A percentile compares a stretch with the other conserved stretches of the same genome.
phyloP scores from a whole-genome alignment of 2,329 filamentous ascomycete genomes.

The Fusarium floridanum region DNA sequence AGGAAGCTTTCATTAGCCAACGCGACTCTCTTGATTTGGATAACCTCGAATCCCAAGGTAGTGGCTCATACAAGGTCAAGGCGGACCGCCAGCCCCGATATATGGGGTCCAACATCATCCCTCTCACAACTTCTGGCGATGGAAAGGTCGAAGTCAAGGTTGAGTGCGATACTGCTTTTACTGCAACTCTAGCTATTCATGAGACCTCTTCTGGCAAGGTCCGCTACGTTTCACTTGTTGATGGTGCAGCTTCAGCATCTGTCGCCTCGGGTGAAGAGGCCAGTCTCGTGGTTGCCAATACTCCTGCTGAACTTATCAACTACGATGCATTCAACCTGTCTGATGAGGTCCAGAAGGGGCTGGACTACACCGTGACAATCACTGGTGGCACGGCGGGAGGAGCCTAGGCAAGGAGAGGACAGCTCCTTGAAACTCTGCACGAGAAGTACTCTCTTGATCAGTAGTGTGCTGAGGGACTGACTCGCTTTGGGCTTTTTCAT shows the following conservation, averaged over 20 bases:
- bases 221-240: background rate
- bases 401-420: background rate
- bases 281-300: background rate
- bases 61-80: constrained; percentile 2
- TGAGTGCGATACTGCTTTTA: background rate
- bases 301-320: background rate
- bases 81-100: background rate
- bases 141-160: background rate
- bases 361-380: background rate
- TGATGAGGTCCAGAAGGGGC: background rate
- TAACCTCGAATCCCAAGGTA: background rate
- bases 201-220: background rate
- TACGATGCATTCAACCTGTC: background rate
- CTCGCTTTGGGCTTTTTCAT: background rate
- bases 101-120: constrained; percentile 1
- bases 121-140: background rate
- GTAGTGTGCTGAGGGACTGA: background rate
- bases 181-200: background rate
- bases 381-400: background rate
- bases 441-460: background rate
- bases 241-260: background rate
- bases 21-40: background rate
- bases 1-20: background rate
- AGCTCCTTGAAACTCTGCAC: background rate
- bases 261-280: background rate